Base-by-base conservation (phyloP, 768 basidiomycete species). In the Tubosaeta brunneosetosa region DNA sequence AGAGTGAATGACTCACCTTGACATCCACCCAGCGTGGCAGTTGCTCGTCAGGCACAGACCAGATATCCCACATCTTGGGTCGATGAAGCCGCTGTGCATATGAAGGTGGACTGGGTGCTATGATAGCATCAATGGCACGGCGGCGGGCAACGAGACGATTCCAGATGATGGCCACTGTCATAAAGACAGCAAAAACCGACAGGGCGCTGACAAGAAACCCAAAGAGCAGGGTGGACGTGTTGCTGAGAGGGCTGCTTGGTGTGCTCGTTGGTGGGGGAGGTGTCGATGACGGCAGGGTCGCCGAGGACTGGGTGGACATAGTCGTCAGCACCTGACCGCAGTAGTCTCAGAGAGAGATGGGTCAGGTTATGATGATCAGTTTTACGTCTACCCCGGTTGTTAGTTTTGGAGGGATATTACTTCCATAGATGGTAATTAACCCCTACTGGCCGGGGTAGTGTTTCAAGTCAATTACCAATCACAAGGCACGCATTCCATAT, bases 121-220 rank as follows among this genome's bases (percentile, higher is more conserved):
- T 51, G 55, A 45, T 57, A 13, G 55, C 56, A 1, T 71, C 67
- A 33, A 71, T 69, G 2, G 48, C 50, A 1, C 47, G 67, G 26
- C 68, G 68, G 17, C 68, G 61, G 2, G 49, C 34, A 19, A 69
- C 57, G n/a, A 69, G 69, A 40, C 69, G 68, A 38, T 64, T 69
- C 68, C 68, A 69, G 46, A 66, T 41, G 4, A 69, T 50, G 7
- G 67, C 69, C 50, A 51, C 52, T 11, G 51, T 45, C 63, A 71
- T 66, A 51, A 69, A 71, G 36, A 70, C 31, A 1, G 60, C 66
- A 44, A 69, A 69, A 22, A 69, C 38, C 0, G 68, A 64, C 38
- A 69, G 53, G n/a, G 66, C 58, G n/a, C 54, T 61, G 48, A 69
- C 51, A 32, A 69, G 65, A 50, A 69, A 71, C 16, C 66, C 69